Conservation (phyloP, 140 eudicot species). For the Flaveria floridana region DNA sequence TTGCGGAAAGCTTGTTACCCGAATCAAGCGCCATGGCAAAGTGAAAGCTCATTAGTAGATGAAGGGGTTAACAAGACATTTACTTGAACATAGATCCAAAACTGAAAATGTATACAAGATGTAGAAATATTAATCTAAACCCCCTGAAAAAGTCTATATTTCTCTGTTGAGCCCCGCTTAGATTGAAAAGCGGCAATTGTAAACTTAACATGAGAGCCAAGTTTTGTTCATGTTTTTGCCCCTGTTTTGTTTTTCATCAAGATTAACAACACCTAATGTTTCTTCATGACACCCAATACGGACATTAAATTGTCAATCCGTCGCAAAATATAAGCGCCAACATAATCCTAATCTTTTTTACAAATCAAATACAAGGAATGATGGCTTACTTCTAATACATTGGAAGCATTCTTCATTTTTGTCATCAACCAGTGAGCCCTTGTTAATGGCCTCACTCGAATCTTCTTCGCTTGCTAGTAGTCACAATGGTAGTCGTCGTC, state of each 20-base stretch:
- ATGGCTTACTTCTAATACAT: neutral
- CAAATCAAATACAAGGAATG: neutral
- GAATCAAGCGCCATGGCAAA: constrained; percentile 38
- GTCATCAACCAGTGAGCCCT: neutral
- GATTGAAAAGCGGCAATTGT: constrained; percentile 34
- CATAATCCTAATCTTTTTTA: neutral
- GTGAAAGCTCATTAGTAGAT: constrained; percentile 27
- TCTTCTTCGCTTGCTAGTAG: constrained; percentile 24
- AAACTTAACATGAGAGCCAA: constrained; percentile 23
- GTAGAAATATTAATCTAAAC: neutral
- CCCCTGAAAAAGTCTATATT: neutral
- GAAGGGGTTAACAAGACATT: constrained; percentile 33
- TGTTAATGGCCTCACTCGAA: neutral
- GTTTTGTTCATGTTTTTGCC: constrained; percentile 10
- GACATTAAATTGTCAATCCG: neutral
- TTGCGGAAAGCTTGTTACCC: constrained; percentile 63
- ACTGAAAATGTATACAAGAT: constrained; percentile 21
- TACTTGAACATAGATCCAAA: constrained; percentile 33
- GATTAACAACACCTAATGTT: neutral
- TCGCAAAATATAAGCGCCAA: neutral
- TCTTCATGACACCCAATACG: neutral
- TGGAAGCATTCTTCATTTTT: neutral
- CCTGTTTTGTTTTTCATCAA: neutral
- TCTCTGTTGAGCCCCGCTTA: neutral
- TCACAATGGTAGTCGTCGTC: constrained; percentile 19